Percentiles rank a stretch among this genome's conserved stretches.
These are phyloP conservation scores for Passiflora organensis DNA, from an alignment of 345 rosid genomes.

Conservation along the genomic window DNA sequence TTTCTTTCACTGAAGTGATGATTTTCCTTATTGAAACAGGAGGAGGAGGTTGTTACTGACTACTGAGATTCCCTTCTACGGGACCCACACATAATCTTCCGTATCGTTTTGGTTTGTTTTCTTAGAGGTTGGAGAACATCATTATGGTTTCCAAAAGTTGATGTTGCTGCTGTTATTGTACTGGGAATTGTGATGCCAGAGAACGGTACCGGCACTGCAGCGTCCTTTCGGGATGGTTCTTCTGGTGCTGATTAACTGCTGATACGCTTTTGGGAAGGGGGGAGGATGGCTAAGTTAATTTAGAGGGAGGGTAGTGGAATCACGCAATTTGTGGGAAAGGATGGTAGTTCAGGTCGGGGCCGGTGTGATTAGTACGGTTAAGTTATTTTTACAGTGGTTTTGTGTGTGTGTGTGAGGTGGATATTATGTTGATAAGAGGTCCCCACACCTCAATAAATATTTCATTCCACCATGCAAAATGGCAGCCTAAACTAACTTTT, in stretches of 20 bases:
- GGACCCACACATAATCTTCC: neutral
- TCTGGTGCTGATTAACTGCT: too few species aligned
- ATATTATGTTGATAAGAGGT: neutral
- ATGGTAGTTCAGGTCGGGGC: slow-evolving; percentile 4
- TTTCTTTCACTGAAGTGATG: neutral
- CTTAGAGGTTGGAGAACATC: too few species aligned
- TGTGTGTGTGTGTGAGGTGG: neutral
- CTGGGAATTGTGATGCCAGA: too few species aligned
- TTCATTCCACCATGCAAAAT: slow-evolving; percentile 5
- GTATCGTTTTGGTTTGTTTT: too few species aligned
- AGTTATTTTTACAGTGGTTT: neutral
- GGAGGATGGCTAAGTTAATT: too few species aligned
- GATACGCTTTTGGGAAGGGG: too few species aligned
- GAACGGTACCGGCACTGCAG: too few species aligned
- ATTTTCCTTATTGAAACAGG: neutral
- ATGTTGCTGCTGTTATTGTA: too few species aligned
- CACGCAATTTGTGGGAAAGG: neutral
- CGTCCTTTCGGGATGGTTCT: too few species aligned
- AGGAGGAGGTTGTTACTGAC: neutral
- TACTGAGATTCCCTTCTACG: neutral
- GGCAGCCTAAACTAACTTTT: slow-evolving; percentile 1
- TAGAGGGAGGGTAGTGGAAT: neutral
- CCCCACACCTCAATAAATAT: neutral
- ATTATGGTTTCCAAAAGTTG: too few species aligned
- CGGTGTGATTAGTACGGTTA: neutral